Evolutionary conservation across 306 rosid species (phyloP).

Genomic region (Dalbergia cochinchinensis): DNA sequence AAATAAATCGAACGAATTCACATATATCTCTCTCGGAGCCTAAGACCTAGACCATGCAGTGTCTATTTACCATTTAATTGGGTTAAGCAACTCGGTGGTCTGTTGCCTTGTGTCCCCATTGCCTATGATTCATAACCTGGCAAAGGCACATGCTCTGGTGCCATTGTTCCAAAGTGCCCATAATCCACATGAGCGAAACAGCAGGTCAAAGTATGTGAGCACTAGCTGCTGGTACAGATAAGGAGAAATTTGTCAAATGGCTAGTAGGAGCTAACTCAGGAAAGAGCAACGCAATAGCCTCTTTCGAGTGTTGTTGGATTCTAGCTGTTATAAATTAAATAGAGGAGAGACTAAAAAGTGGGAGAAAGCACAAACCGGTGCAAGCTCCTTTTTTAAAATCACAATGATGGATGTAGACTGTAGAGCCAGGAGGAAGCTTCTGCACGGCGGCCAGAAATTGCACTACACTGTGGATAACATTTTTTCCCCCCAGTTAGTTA

Average conservation of each 20-base stretch:
- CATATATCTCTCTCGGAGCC: background rate
- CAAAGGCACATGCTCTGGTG: constrained; percentile 34
- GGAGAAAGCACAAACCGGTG: constrained; percentile 7
- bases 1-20: too few species aligned
- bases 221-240: background rate
- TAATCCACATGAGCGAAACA: constrained; percentile 37
- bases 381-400: constrained; percentile 18
- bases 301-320: too few species aligned
- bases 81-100: background rate
- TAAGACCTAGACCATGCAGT: constrained; percentile 10
- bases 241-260: constrained; percentile 4
- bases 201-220: constrained; percentile 36
- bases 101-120: background rate
- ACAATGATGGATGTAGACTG: background rate
- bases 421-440: background rate
- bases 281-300: constrained; percentile 30
- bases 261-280: background rate
- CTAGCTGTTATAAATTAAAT: too few species aligned
- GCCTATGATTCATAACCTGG: constrained; percentile 19
- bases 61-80: too few species aligned
- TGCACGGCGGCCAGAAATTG: background rate
- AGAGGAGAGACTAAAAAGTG: constrained; percentile 30
- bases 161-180: constrained; percentile 29
- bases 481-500: too few species aligned
- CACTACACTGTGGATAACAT: background rate